These are phyloP conservation scores for Mercurialis annua DNA, from an alignment of 345 rosid species.

Conservation along the genomic window DNA sequence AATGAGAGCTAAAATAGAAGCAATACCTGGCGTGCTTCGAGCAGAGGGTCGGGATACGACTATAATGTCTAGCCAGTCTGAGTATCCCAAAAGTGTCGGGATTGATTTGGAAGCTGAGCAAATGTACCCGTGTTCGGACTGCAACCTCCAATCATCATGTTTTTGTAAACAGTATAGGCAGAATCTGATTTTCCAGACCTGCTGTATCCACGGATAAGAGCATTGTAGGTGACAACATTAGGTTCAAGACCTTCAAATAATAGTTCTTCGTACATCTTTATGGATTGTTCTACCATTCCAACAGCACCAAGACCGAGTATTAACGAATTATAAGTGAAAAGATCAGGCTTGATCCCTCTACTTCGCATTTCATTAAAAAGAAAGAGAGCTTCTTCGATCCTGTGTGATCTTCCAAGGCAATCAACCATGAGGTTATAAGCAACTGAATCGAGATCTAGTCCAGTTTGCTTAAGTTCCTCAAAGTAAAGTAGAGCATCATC, in stretches of 20 bases:
- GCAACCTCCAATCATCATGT: conserved; percentile 81
- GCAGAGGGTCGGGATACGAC: conserved; percentile 8
- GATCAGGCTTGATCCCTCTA: conserved; percentile 62
- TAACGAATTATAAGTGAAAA: conserved; percentile 75
- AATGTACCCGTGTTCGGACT: conserved; percentile 75
- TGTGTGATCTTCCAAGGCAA: conserved; percentile 65
- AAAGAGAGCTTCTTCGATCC: conserved; percentile 61
- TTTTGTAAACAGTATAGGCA: conserved; percentile 73
- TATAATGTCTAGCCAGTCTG: background rate
- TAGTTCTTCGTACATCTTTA: conserved; percentile 57
- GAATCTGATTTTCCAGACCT: conserved; percentile 58
- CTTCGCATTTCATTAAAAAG: conserved; percentile 65
- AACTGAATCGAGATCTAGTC: conserved; percentile 59
- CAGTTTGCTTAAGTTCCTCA: conserved; percentile 55
- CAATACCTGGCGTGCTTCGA: conserved; percentile 15
- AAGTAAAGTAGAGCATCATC: conserved; percentile 74
- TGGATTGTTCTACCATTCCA: conserved; percentile 70
- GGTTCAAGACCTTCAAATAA: conserved; percentile 66
- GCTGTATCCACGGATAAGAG: conserved; percentile 75
- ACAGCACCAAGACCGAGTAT: conserved; percentile 59
- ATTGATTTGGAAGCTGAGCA: conserved; percentile 76
- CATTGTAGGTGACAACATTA: conserved; percentile 77
- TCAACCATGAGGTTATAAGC: conserved; percentile 74
- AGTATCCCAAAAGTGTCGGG: conserved; percentile 14
- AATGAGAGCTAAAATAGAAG: background rate